Evolutionary conservation across 2,329 filamentous ascomycete genomes (phyloP).

Genomic region (Calonectria crousiana): DNA sequence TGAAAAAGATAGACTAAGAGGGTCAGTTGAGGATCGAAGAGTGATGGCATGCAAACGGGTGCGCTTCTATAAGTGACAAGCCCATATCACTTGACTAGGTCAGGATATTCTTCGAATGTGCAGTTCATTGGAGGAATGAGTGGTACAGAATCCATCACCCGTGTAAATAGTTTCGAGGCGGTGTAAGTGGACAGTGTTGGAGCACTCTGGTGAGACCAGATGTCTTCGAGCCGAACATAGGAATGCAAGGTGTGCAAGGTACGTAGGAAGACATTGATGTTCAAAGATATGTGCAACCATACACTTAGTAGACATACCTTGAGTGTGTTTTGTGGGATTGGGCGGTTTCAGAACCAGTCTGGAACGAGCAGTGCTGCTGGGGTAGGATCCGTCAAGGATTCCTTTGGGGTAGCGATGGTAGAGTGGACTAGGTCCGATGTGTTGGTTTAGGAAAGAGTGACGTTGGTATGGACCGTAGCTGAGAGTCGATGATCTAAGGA

Average conservation of each 20-base stretch:
- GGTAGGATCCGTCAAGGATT: constrained; percentile 44
- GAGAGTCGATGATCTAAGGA: constrained; percentile 36
- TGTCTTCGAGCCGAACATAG: not conserved
- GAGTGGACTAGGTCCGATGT: constrained; percentile 19
- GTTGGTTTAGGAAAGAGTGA: constrained; percentile 41
- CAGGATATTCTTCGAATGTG: not conserved
- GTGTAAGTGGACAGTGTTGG: not conserved
- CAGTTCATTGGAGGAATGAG: not conserved
- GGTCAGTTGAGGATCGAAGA: not conserved
- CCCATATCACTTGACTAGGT: not conserved
- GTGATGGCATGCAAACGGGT: not conserved
- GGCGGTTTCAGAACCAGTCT: constrained; percentile 45
- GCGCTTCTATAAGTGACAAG: not conserved
- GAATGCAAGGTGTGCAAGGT: not conserved
- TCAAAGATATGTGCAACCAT: not conserved
- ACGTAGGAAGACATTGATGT: not conserved
- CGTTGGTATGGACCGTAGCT: constrained; percentile 37
- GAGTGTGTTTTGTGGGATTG: constrained; percentile 21
- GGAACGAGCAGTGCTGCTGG: constrained; percentile 40
- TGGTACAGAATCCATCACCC: not conserved
- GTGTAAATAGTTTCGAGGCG: not conserved
- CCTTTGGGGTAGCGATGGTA: constrained; percentile 9
- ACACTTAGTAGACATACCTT: constrained; percentile 2
- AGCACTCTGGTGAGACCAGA: not conserved
- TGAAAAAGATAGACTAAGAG: not conserved